Conservation (phyloP, 257 asterid species). For the Nicotiana attenuata region DNA sequence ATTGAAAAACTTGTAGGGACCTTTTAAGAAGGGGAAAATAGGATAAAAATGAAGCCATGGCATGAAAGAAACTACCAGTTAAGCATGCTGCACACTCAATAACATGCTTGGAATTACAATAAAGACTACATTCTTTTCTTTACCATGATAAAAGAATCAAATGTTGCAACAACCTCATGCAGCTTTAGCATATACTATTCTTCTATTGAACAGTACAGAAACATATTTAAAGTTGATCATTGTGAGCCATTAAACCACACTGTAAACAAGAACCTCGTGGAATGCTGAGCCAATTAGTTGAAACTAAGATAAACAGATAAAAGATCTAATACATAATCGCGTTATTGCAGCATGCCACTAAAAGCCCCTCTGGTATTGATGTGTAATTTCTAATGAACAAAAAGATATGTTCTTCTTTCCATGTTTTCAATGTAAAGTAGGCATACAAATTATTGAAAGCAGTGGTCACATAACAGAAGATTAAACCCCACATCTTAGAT, state of each 20-base stretch:
- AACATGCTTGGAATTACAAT: not conserved
- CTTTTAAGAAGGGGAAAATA: not conserved
- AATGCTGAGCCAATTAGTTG: not conserved
- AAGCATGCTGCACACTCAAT: not conserved
- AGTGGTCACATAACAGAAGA: not conserved
- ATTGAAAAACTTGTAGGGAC: not conserved
- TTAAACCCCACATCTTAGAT: not conserved
- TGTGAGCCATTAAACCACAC: not conserved
- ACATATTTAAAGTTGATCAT: not conserved
- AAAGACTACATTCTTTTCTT: not conserved
- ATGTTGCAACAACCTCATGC: not conserved
- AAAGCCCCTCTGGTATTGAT: not conserved
- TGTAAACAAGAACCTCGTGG: not conserved
- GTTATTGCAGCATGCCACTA: not conserved
- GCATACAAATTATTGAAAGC: not conserved
- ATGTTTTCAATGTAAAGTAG: not conserved
- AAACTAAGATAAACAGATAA: not conserved
- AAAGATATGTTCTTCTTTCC: not conserved
- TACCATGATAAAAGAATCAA: not conserved
- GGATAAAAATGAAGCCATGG: not conserved
- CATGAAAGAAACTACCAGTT: not conserved
- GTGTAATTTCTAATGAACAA: not conserved
- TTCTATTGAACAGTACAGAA: not conserved
- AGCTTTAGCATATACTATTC: not conserved
- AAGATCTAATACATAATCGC: not conserved